phyloP scores from a whole-genome alignment of 78 protist species.

The Carpediemonas membranifera region DNA sequence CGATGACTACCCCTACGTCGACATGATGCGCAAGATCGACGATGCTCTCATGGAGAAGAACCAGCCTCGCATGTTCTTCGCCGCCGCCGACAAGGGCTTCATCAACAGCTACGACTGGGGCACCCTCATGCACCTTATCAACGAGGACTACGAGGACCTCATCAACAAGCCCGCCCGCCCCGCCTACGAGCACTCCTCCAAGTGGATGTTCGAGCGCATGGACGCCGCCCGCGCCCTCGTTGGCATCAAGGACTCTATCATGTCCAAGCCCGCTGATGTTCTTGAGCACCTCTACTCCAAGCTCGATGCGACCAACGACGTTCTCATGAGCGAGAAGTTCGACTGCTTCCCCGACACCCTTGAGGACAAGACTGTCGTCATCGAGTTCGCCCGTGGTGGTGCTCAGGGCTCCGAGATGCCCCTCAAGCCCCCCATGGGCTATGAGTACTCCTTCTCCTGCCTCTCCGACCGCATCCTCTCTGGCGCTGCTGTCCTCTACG shows the following conservation, averaged over 20 bases:
- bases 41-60: neutral
- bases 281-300: neutral
- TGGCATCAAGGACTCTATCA: constrained; percentile 3
- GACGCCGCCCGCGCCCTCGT: neutral
- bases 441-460: constrained; percentile 15
- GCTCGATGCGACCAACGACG: neutral
- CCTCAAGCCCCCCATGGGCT: constrained; percentile 10
- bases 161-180: neutral
- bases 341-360: constrained; percentile 12
- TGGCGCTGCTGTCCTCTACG: constrained; percentile 24
- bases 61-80: constrained; percentile 10
- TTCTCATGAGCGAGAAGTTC: constrained; percentile 7
- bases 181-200: neutral
- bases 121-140: constrained; percentile 14
- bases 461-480: constrained; percentile 12
- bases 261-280: neutral
- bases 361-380: constrained; percentile 24
- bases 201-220: constrained; percentile 13
- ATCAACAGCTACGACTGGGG: constrained; percentile 13
- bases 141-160: constrained; percentile 30
- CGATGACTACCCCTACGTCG: constrained; percentile 41
- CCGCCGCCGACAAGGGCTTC: neutral
- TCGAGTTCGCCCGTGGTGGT: constrained; percentile 41
- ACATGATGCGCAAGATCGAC: constrained; percentile 17
- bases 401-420: constrained; percentile 14